Conservation (phyloP, 179 eudicot species). For the Amaranthus tricolor region DNA sequence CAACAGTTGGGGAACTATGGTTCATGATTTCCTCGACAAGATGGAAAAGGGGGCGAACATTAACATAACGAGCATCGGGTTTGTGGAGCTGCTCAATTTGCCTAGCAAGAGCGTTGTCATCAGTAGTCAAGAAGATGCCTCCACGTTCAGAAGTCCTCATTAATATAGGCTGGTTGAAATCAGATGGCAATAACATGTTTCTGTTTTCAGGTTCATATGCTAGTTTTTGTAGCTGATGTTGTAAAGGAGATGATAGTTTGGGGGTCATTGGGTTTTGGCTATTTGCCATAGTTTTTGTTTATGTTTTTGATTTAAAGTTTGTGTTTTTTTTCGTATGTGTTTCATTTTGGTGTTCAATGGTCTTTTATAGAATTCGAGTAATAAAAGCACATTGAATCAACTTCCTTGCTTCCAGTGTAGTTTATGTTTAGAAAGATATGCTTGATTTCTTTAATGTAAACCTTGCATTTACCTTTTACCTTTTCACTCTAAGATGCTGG, state of each 20-base stretch:
- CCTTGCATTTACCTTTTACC: background rate
- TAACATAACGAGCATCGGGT: conserved; percentile 49
- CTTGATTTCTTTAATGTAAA: conserved; percentile 6
- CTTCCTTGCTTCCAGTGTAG: conserved; percentile 50
- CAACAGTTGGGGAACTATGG: conserved; percentile 32
- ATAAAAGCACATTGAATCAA: conserved; percentile 40
- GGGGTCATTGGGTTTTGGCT: conserved; percentile 16
- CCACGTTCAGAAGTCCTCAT: conserved; percentile 13
- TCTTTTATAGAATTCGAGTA: conserved; percentile 30
- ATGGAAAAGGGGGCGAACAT: conserved; percentile 48
- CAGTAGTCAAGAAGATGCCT: conserved; percentile 44
- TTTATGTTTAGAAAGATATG: background rate
- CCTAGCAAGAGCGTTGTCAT: conserved; percentile 49
- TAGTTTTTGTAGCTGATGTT: background rate
- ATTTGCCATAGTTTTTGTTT: conserved; percentile 9
- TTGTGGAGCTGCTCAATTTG: conserved; percentile 48
- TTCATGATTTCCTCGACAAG: conserved; percentile 55
- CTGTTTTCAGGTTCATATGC: conserved; percentile 4
- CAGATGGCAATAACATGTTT: background rate
- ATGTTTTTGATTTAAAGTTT: background rate
- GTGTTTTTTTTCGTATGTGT: conserved; percentile 6
- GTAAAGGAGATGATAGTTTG: conserved; percentile 23
- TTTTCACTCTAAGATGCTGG: background rate
- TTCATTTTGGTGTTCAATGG: background rate
- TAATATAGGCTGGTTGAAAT: conserved; percentile 9